Conservation (phyloP, 108 stramenopile species). For the Nitzschia palea region DNA sequence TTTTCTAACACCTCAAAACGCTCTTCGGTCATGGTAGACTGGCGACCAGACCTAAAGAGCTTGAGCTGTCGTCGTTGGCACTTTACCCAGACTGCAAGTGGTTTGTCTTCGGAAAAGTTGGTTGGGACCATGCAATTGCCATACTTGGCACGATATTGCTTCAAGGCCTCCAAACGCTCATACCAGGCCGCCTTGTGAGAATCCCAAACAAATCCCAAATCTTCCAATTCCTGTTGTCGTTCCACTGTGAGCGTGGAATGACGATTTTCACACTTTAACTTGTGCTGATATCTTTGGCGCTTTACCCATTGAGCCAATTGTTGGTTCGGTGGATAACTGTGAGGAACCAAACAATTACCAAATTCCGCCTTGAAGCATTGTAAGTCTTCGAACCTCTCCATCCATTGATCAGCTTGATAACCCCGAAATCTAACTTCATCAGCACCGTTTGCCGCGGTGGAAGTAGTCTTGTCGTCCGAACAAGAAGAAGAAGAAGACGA, state of each 20-base stretch:
- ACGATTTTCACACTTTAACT: constrained; percentile 21
- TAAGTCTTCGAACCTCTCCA: constrained; percentile 21
- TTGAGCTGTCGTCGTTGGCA: constrained; percentile 40
- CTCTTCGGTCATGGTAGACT: constrained; percentile 6
- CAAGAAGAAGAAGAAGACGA: too few relatives aligned
- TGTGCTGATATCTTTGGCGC: constrained; percentile 41
- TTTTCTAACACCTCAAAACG: background rate
- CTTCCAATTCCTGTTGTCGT: constrained; percentile 29
- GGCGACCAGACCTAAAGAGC: constrained; percentile 14
- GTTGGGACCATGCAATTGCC: constrained; percentile 43
- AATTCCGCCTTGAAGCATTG: constrained; percentile 22
- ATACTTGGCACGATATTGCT: constrained; percentile 24
- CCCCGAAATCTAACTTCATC: background rate
- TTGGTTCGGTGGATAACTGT: constrained; percentile 36
- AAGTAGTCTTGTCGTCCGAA: too few relatives aligned
- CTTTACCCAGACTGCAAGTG: constrained; percentile 44
- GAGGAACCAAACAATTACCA: constrained; percentile 49
- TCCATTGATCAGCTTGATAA: constrained; percentile 22
- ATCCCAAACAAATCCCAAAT: constrained; percentile 35
- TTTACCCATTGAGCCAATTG: constrained; percentile 44
- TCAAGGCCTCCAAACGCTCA: constrained; percentile 27
- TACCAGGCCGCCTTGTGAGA: constrained; percentile 25
- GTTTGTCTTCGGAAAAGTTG: constrained; percentile 32
- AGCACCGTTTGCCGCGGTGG: too few relatives aligned
- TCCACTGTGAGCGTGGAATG: constrained; percentile 17